Base-by-base conservation (phyloP, 75 land plant species). In the Picea glauca region DNA sequence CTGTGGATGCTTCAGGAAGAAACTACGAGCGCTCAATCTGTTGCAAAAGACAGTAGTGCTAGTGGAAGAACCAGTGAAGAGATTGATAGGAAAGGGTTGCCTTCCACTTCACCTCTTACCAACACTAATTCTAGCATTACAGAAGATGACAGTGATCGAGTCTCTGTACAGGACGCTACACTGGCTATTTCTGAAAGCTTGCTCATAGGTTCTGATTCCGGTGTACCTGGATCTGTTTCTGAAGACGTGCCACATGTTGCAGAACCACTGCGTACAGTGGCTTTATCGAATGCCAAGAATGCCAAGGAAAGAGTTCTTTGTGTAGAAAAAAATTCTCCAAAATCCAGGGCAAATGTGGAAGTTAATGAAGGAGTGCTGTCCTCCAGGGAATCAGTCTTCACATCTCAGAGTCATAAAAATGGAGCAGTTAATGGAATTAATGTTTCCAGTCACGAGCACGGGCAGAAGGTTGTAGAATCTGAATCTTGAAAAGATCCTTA, bases 141-240 rank as follows among this genome's bases (percentile, higher is more conserved):
- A n/a, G 77, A 75, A 5, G 11, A 23, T 56, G 60, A 50, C 30
- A 58, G 33, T 30, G 60, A 75, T 8, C 35, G 30, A 58, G 20
- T 57, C 6, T 75, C 20, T 30, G 89, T 77, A 74, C 84, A 84
- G 79, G 85, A 84, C 65, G 84, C 83, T 0, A 86, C 90, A 2
- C 80, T 83, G 15, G 66, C 87, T 32, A 78, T 90, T 32, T 85
- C 79, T 81, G 85, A 88, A 62, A 86, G 79, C 1, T 73, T 84
- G 75, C 77, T 60, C 0, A 31, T 75, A 11, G 66, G 40, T 70
- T 78, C 79, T 58, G 58, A 70, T 74, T 57, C 82, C 63, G 70
- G 56, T 63, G 74, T 56, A 61, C 5, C 74, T 2, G 54, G 77
- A n/a, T 21, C 72, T 78, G 62, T 74, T 35, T 26, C 60, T 0